Base-by-base conservation (phyloP, 2,329 filamentous ascomycete species). In the Beauveria australis region DNA sequence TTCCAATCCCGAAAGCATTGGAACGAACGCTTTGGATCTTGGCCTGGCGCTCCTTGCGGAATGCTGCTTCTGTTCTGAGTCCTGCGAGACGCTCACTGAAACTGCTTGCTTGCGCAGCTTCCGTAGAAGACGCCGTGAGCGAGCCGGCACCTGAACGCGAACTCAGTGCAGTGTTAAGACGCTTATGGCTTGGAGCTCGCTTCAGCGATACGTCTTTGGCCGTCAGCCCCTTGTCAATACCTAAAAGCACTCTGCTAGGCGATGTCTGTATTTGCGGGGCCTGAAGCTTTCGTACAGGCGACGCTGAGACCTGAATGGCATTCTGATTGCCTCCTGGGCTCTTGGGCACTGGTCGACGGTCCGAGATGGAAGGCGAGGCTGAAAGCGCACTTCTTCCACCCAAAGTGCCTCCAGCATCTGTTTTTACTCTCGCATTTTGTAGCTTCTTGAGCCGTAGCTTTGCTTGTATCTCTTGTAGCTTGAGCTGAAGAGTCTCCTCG, bases 41-140 rank as follows among this genome's bases (percentile, higher is more conserved):
- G 57, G 80, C 74, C 49, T 80, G 77, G 52, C 75, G 78, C 62
- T 86, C 80, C 43, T 76, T 72, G 30, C 79, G 78, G 16, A 73
- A 74, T 2, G 70, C 72, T 62, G 88, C 85, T 47, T 86, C 78
- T 1, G 71, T 75, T 64, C 85, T 84, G 43, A 86, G 87, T 54
- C 89, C 85, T 1, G 89, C 87, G 63, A 99, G 83, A 52, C 92
- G 82, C 72, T 97, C 92, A 69, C 89, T 96, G 73, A 97, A 99
- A 59, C 85, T 84, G 61, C 78, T 67, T 4, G 81, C 77, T 22
- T 78, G 75, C 12, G 73, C 65, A 10, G 72, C 65, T 9, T 72
- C 72, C 5, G 67, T 65, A 5, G 58, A 53, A 2, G 58, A 49
- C 5, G 54, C 8, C 6, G 41, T 43, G 8, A 47, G 53, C 4